Conservation (phyloP, 345 rosid species). For the Eucalyptus shirleyi region DNA sequence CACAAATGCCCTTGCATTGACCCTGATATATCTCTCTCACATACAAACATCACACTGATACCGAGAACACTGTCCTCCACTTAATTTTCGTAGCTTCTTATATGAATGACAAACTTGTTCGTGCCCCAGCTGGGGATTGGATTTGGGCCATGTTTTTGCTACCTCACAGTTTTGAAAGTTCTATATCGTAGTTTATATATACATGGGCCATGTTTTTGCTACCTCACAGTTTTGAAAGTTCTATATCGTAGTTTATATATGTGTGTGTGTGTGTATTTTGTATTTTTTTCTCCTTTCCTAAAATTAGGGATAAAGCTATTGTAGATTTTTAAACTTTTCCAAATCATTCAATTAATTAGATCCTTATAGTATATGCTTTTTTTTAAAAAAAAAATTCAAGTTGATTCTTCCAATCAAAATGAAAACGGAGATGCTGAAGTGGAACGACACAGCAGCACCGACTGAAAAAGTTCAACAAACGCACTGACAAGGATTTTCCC, state of each 20-base stretch:
- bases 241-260: not conserved
- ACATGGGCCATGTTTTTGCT: not conserved
- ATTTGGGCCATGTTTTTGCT: not conserved
- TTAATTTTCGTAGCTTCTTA: too few relatives aligned
- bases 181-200: not conserved
- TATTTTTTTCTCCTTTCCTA: not conserved
- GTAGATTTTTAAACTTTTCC: not conserved
- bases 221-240: not conserved
- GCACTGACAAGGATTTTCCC: not conserved
- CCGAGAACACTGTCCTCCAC: fast-evolving
- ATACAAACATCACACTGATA: not conserved
- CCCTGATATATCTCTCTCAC: not conserved
- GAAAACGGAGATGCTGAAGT: not conserved
- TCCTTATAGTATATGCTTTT: not conserved
- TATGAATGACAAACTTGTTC: not conserved
- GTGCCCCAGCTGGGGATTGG: not conserved
- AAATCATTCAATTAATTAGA: not conserved
- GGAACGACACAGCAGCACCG: not conserved
- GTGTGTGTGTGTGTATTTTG: too few relatives aligned
- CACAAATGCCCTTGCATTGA: not conserved
- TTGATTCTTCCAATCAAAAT: not conserved
- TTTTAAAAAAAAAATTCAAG: not conserved
- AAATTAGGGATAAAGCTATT: not conserved
- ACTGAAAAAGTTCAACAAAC: not conserved
- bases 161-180: not conserved